Evolutionary conservation across 202 grass and related monocot species (phyloP).

Genomic region (Tripidium arundinaceum): DNA sequence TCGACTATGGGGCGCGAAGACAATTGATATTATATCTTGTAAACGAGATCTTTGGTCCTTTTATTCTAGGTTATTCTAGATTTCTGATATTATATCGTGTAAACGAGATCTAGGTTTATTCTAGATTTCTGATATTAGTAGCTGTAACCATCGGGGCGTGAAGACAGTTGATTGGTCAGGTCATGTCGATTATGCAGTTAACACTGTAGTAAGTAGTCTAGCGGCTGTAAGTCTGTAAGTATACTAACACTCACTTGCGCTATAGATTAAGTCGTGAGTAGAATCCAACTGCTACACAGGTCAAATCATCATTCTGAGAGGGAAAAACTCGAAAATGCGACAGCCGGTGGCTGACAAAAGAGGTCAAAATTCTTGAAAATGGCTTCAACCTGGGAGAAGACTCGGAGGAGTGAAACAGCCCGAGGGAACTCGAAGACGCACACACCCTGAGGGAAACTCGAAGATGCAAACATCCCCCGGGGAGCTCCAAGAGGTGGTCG

Average conservation of each 20-base stretch:
- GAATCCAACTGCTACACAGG: not conserved
- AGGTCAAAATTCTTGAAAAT: not conserved
- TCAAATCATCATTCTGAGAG: not conserved
- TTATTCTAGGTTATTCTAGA: too few relatives aligned
- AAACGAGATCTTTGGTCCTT: too few relatives aligned
- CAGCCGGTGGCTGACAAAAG: not conserved
- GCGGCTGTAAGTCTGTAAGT: not conserved
- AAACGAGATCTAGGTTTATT: not conserved
- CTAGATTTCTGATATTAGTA: not conserved
- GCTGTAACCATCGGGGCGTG: too few relatives aligned
- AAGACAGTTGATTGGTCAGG: too few relatives aligned
- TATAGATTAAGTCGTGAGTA: not conserved
- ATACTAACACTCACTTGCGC: not conserved
- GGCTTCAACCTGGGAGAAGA: not conserved
- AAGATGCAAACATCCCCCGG: constrained; percentile 20
- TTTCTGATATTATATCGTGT: too few relatives aligned
- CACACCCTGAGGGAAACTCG: constrained; percentile 17
- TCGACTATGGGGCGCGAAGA: too few relatives aligned
- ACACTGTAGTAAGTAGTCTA: not conserved
- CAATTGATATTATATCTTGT: too few relatives aligned
- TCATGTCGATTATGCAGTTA: too few relatives aligned
- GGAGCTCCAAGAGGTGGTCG: constrained; percentile 12
- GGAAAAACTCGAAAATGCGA: constrained; percentile 21
- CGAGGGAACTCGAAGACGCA: constrained; percentile 2
- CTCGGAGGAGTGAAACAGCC: constrained; percentile 23